Evolutionary conservation across 75 land plant genomes (phyloP).

Genomic region (Adiantum capillusveneris): DNA sequence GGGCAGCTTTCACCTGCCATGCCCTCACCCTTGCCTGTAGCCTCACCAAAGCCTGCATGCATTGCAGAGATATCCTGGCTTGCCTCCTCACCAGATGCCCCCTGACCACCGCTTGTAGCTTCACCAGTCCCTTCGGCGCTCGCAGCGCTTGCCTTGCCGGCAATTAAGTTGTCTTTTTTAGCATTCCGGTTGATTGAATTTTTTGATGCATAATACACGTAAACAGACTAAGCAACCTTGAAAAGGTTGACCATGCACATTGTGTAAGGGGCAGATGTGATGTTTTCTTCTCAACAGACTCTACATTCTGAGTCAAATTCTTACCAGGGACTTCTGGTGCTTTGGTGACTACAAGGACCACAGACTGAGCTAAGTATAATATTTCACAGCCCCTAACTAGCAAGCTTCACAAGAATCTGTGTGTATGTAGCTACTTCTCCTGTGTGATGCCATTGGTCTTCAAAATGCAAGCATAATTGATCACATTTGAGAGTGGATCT

Average conservation of each 20-base stretch:
- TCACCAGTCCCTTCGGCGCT: slow-evolving; percentile 38
- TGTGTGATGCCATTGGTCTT: neutral
- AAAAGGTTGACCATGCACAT: neutral
- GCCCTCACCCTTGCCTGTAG: slow-evolving; percentile 65
- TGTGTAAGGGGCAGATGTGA: too few species aligned
- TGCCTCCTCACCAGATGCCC: slow-evolving; percentile 58
- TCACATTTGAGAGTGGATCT: too few species aligned
- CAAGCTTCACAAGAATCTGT: too few species aligned
- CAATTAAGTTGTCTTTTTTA: neutral
- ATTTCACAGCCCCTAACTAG: too few species aligned
- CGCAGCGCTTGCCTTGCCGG: slow-evolving; percentile 39
- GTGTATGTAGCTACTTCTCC: neutral
- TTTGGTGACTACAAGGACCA: too few species aligned
- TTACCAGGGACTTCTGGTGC: too few species aligned
- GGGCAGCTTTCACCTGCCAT: slow-evolving; percentile 23
- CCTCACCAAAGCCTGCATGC: slow-evolving; percentile 57
- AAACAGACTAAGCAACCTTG: neutral
- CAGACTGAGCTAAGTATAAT: too few species aligned
- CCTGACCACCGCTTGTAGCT: slow-evolving; percentile 60
- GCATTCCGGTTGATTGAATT: neutral
- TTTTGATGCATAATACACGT: neutral
- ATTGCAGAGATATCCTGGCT: slow-evolving; percentile 50
- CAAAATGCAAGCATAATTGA: too few species aligned
- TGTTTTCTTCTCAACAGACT: too few species aligned
- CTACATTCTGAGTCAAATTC: too few species aligned